Percentiles rank a stretch among this genome's conserved stretches.
Evolutionary conservation across 176 grass and related monocot species (phyloP).

Genomic region (Eragrostis nindensis): DNA sequence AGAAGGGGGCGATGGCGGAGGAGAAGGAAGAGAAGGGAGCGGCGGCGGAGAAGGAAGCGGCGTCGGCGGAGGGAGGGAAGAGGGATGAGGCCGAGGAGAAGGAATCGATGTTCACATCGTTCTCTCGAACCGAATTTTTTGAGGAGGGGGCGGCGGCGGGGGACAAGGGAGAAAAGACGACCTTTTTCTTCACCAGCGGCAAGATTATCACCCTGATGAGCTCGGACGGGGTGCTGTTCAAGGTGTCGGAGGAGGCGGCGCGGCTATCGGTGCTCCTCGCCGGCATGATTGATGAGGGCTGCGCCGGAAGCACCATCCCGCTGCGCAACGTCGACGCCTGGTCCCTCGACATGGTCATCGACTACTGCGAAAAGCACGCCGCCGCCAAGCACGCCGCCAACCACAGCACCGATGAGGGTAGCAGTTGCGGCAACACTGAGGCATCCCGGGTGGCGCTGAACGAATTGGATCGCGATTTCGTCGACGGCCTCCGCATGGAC

Average conservation of each 20-base stretch:
- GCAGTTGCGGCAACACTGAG: not conserved
- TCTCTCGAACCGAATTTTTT: too few relatives aligned
- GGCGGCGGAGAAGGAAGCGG: too few relatives aligned
- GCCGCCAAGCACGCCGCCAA: not conserved
- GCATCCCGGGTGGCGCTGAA: not conserved
- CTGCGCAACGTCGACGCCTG: not conserved
- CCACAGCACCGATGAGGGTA: not conserved
- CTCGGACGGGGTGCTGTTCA: not conserved
- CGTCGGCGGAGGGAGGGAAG: too few relatives aligned
- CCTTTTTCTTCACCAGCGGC: too few relatives aligned
- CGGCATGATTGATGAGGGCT: not conserved
- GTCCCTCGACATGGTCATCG: not conserved
- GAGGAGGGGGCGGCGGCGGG: too few relatives aligned
- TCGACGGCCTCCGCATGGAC: not conserved
- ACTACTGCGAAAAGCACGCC: conserved; percentile 15
- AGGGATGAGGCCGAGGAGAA: too few relatives aligned
- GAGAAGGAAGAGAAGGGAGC: too few relatives aligned
- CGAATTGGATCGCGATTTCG: conserved; percentile 22
- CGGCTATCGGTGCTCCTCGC: not conserved
- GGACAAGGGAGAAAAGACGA: too few relatives aligned
- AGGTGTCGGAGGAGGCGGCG: conserved; percentile 14
- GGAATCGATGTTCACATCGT: too few relatives aligned
- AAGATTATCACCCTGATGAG: conserved; percentile 7
- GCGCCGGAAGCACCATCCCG: not conserved
- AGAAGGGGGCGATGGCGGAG: too few relatives aligned